A percentile compares a stretch with the other conserved stretches of the same genome.
These are phyloP conservation scores for Rosa multiflora DNA, from an alignment of 306 rosid species.

Conservation along the genomic window DNA sequence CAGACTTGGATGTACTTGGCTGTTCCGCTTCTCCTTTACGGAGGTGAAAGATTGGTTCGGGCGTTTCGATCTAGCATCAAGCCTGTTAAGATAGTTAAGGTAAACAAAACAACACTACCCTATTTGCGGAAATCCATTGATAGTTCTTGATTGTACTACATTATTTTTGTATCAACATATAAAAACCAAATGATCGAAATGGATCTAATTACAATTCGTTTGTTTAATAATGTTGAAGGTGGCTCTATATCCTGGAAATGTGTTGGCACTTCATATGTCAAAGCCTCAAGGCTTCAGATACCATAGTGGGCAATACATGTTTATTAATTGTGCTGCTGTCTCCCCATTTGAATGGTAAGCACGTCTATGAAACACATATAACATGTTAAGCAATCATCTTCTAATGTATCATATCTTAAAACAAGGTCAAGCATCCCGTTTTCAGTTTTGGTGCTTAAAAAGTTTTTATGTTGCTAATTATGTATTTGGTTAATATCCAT, in stretches of 20 bases:
- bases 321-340: slow-evolving; percentile 22
- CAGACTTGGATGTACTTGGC: slow-evolving; percentile 28
- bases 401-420: too few relatives aligned
- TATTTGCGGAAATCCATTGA: background rate
- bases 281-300: slow-evolving; percentile 62
- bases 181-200: background rate
- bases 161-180: background rate
- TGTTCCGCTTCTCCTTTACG: slow-evolving; percentile 17
- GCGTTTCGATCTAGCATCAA: slow-evolving; percentile 7
- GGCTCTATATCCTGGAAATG: slow-evolving; percentile 67
- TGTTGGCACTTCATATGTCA: slow-evolving; percentile 56
- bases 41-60: slow-evolving; percentile 15
- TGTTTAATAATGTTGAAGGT: slow-evolving; percentile 40
- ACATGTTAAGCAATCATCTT: too few relatives aligned
- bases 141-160: background rate
- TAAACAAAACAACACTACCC: background rate
- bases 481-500: too few relatives aligned
- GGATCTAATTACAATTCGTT: too few relatives aligned
- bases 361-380: too few relatives aligned
- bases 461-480: too few relatives aligned
- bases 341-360: slow-evolving; percentile 28
- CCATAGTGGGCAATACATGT: slow-evolving; percentile 64
- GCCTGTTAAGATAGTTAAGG: slow-evolving; percentile 19
- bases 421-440: too few relatives aligned
- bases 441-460: too few relatives aligned